Base-by-base conservation (phyloP, 2,329 filamentous ascomycete species). In the Triangularia verruculosa region DNA sequence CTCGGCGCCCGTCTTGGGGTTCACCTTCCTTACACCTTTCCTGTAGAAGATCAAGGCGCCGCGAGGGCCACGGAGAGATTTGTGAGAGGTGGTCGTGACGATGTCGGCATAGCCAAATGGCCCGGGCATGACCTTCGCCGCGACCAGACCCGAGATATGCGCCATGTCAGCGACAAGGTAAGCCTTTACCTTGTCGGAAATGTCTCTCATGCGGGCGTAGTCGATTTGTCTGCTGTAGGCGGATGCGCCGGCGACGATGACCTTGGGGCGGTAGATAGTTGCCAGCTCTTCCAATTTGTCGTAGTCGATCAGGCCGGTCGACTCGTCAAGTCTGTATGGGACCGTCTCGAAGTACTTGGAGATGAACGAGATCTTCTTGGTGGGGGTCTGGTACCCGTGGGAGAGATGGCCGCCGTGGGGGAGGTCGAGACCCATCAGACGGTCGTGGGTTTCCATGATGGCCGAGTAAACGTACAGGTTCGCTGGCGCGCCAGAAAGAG, bases 311-410 rank as follows among this genome's bases (percentile, higher is more conserved):
- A 94, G 83, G 65, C 95, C 95, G 5, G 94, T 98, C 67, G 88
- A 83, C 74, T 96, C 91, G 80, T 97, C 87, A 61, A 98, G 85
- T 64, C 92, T 89, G 83, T 99, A 99, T 4, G 95, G 95, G 67
- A 99, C 82, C 34, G 95, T 99, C 82, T 99, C 95, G 76, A 99
- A 99, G 82, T 99, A 99, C 76, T 96, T 98, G 63, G 94, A 98
- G 69, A 99, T 89, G 72, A 93, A 93, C n/a, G 94, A 98, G 76
- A 99, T 98, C 85, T 93, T 94, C 78, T 89, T 92, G 60, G 89
- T 89, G 2, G 95, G 92, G 20, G 92, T 98, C 79, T 99, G 95
- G 79, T 99, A 99, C 67, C 95, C 95, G 79, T 99, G 95, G 55
- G 91, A 96, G 72, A 99, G 82, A 78, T 99, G 95, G 65, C 95